These are phyloP conservation scores for Penicillium silybi DNA, from an alignment of 495 filamentous ascomycete genomes.

Conservation along the genomic window DNA sequence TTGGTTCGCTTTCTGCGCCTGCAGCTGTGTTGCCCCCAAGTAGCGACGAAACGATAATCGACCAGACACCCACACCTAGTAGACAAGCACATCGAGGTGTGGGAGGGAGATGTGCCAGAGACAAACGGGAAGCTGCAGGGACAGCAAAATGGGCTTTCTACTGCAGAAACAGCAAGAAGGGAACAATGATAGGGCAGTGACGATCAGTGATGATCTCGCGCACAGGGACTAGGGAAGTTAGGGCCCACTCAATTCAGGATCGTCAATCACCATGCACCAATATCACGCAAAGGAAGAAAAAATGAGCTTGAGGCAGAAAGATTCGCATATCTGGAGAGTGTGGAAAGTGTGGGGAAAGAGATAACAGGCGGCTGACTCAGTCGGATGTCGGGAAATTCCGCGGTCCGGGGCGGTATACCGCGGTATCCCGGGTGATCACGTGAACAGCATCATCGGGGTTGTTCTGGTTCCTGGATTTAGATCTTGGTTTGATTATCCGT, in stretches of 20 bases:
- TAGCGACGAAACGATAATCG: slow-evolving; percentile 43
- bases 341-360: slow-evolving; percentile 24
- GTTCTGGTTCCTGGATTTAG: not conserved
- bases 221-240: not conserved
- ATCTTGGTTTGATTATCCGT: not conserved
- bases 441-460: slow-evolving; percentile 8
- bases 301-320: slow-evolving; percentile 3
- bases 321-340: slow-evolving; percentile 1
- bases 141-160: slow-evolving; percentile 13
- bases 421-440: slow-evolving; percentile 15
- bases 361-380: slow-evolving; percentile 21
- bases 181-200: not conserved
- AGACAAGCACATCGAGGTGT: slow-evolving; percentile 43
- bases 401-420: slow-evolving; percentile 16
- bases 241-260: slow-evolving; percentile 2
- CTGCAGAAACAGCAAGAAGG: slow-evolving; percentile 2
- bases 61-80: slow-evolving; percentile 38
- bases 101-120: slow-evolving; percentile 29
- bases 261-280: not conserved
- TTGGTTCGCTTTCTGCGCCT: slow-evolving; percentile 28
- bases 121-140: slow-evolving; percentile 10
- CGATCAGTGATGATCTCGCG: slow-evolving; percentile 8
- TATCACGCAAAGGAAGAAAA: not conserved
- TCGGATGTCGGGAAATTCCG: slow-evolving; percentile 10
- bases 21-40: slow-evolving; percentile 35